Percentiles rank a stretch among this genome's conserved stretches.
phyloP scores from a whole-genome alignment of 352 stramenopile genomes.

The Aphanomyces astaci region DNA sequence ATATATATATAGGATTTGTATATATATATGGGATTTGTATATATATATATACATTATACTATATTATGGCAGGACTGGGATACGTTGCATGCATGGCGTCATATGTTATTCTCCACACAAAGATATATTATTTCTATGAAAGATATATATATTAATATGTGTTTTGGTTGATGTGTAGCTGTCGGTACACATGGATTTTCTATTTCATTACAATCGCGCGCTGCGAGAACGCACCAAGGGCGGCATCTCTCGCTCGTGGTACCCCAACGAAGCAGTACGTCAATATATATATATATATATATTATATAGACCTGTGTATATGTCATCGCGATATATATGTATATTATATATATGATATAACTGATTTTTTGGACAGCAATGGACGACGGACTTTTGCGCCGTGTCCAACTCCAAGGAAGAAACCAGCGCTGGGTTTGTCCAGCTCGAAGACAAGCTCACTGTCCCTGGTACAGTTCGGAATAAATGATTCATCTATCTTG shows the following conservation, averaged over 20 bases:
- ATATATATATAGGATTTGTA: no score
- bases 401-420: slow-evolving; percentile 27
- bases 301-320: no score
- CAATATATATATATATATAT: no score
- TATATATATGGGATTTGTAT: no score
- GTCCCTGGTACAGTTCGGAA: slow-evolving; percentile 1
- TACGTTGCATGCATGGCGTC: no score
- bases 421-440: slow-evolving; percentile 27
- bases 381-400: slow-evolving; percentile 58
- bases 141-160: no score
- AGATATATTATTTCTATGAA: no score
- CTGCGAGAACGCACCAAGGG: slow-evolving; percentile 75
- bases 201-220: slow-evolving; percentile 80
- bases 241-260: slow-evolving; percentile 75
- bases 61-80: no score
- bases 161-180: slow-evolving; percentile 24
- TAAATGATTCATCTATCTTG: slow-evolving; percentile 31
- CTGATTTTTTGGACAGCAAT: slow-evolving; percentile 31
- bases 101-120: no score
- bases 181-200: slow-evolving; percentile 74
- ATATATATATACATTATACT: no score
- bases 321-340: background rate
- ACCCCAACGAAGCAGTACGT: slow-evolving; percentile 51
- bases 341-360: background rate
- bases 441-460: slow-evolving; percentile 50